Evolutionary conservation across 1,139 yeast genomes (phyloP), one percentile per base, ranked within the genome.

Genomic region (Casaregolazyma suthepensis): DNA sequence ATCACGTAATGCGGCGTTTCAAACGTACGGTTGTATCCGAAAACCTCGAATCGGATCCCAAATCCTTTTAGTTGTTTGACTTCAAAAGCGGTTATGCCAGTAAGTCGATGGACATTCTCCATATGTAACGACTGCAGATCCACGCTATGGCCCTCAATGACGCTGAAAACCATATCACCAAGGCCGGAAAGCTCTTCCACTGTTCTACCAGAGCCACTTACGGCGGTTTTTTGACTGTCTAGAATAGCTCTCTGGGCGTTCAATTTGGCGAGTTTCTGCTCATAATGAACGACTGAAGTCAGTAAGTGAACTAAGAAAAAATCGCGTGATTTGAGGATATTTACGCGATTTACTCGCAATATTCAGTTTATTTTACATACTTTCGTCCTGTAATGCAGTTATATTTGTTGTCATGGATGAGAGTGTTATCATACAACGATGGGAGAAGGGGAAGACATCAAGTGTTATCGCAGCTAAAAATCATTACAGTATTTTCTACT

Each of bases 11-110:
- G 64, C 13, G 66, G 66, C 2, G 56, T 57, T 18, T 49, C 58
- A 49, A 61, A 63, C 22, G 53, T 37, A 20, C 37, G 50, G 6
- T 46, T 44, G 19, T 51, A 17, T 12, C 43, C 42, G 42, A 56
- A 59, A 48, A 59, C 48, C 48, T 63, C 67, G 44, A 63, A 54
- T 19, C 67, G 56, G 17, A 63, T 49, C 5, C 66, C 67, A 19
- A 63, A 55, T 15, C 63, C 62, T 20, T 53, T 57, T 20, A 56
- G 31, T 10, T 54, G 54, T 9, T 50, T 48, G 17, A 63, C 55
- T 13, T 54, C 55, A 49, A 63, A 63, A 22, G 60, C 62, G 6
- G 66, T 63, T 17, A 59, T 54, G 2, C 66, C 66, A 1, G 63
- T 59, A 13, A 63, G 54, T 40, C 66, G 52, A 45, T 58, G 57